Conservation (phyloP, 2,329 filamentous ascomycete species). For the Rhytidhysteron rufulum region DNA sequence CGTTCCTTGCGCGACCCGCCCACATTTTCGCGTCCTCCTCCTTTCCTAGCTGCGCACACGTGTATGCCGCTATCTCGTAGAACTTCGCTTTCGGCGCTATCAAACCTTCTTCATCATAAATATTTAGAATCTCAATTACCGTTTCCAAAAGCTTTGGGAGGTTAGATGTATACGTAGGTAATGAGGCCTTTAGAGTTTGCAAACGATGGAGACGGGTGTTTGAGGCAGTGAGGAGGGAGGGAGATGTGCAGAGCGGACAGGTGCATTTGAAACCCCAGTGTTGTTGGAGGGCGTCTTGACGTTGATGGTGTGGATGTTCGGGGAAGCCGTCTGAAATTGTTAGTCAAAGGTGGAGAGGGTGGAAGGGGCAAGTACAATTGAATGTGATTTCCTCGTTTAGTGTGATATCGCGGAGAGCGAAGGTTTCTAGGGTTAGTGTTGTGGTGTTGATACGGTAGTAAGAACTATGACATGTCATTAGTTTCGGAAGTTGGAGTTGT, state of each 20-base stretch:
- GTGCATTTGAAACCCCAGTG: constrained; percentile 28
- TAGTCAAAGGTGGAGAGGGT: not conserved
- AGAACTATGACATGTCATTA: no score
- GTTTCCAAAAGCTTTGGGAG: constrained; percentile 19
- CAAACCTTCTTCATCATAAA: constrained; percentile 24
- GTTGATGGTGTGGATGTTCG: constrained; percentile 10
- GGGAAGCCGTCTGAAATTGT: constrained; percentile 23
- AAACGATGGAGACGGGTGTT: constrained; percentile 24
- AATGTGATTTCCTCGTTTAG: constrained; percentile 26
- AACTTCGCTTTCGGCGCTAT: constrained; percentile 20
- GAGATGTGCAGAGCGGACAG: constrained; percentile 25
- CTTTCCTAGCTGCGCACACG: constrained; percentile 22
- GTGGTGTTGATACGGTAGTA: constrained; percentile 29
- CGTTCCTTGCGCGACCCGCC: constrained; percentile 19
- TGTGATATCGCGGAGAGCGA: constrained; percentile 24
- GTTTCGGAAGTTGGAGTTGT: no score
- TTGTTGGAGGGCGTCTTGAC: constrained; percentile 14
- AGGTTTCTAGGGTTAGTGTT: constrained; percentile 22
- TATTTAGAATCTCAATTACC: constrained; percentile 13
- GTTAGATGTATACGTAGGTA: constrained; percentile 15
- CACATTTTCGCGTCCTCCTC: constrained; percentile 24
- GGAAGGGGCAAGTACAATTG: constrained; percentile 18
- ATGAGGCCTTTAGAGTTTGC: constrained; percentile 17
- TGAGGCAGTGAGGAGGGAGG: constrained; percentile 12
- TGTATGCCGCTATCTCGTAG: constrained; percentile 31